A percentile compares a stretch with the other conserved stretches of the same genome.
These are phyloP conservation scores for Schizosaccharomyces japonicus DNA, from an alignment of 805 yeast species.

Conservation along the genomic window DNA sequence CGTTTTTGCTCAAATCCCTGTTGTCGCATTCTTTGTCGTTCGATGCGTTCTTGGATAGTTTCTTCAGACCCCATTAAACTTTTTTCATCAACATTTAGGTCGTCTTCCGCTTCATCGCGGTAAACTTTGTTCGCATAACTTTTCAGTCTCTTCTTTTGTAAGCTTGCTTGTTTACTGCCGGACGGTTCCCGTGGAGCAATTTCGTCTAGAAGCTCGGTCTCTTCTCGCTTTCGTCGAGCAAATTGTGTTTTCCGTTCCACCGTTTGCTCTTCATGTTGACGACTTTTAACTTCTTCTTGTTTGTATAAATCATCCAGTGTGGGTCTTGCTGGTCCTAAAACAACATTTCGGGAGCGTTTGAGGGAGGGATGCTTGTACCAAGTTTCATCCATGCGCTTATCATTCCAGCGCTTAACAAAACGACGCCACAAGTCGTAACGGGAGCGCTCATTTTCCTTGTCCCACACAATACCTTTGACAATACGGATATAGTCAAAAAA, in stretches of 20 bases:
- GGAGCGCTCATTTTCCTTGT: background rate
- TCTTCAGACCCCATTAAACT: background rate
- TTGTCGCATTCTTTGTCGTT: background rate
- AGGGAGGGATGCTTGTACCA: background rate
- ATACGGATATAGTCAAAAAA: background rate
- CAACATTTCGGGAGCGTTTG: background rate
- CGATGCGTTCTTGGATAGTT: background rate
- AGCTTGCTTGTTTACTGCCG: background rate
- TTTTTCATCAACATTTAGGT: background rate
- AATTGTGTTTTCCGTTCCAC: too few relatives aligned
- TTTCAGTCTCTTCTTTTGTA: background rate
- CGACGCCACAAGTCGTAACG: background rate
- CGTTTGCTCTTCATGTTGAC: background rate
- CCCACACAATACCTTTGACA: background rate
- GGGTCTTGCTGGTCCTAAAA: background rate
- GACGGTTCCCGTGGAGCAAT: background rate
- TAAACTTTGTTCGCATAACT: background rate
- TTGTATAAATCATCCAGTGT: background rate
- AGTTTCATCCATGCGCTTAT: background rate
- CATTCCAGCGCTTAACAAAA: background rate
- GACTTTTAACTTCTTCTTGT: background rate
- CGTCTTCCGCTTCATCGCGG: background rate
- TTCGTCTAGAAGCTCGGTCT: conserved; percentile 1
- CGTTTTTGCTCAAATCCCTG: background rate
- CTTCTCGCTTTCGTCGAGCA: background rate